These are phyloP conservation scores for Angomonas desouzai DNA, from an alignment of 208 protist genomes.

Conservation along the genomic window DNA sequence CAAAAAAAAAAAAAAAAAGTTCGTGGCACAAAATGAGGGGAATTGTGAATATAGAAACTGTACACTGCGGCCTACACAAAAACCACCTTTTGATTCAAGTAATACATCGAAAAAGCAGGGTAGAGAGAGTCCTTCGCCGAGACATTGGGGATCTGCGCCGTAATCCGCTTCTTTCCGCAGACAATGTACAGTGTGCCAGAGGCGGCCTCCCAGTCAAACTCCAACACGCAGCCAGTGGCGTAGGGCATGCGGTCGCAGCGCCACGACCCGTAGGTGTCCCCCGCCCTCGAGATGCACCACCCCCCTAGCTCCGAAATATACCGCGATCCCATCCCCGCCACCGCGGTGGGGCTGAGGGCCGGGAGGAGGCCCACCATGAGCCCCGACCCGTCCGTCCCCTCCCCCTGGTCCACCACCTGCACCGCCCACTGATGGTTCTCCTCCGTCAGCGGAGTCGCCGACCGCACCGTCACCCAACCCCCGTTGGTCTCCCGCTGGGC, in stretches of 20 bases:
- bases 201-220: conserved; percentile 85
- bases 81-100: conserved; percentile 86
- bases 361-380: conserved; percentile 90
- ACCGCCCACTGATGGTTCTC: conserved; percentile 85
- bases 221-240: conserved; percentile 81
- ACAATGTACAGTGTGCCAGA: conserved; percentile 79
- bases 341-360: conserved; percentile 34
- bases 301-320: conserved; percentile 90
- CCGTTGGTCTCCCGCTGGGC: conserved; percentile 84
- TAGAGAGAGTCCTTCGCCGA: conserved; percentile 70
- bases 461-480: conserved; percentile 88
- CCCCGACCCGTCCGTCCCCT: conserved; percentile 81
- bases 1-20: conserved; percentile 1
- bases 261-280: conserved; percentile 85
- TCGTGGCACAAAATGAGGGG: neutral
- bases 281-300: conserved; percentile 86
- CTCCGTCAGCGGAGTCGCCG: conserved; percentile 55
- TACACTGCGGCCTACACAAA: conserved; percentile 65
- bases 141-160: conserved; percentile 68
- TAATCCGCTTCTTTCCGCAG: conserved; percentile 64
- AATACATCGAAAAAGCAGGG: conserved; percentile 90
- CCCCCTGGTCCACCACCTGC: conserved; percentile 85
- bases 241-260: conserved; percentile 87
- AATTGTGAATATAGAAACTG: neutral
- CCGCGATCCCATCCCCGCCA: conserved; percentile 69